phyloP scores from a whole-genome alignment of 192 early-diverging fungal species.

The Backusella psychrophila region DNA sequence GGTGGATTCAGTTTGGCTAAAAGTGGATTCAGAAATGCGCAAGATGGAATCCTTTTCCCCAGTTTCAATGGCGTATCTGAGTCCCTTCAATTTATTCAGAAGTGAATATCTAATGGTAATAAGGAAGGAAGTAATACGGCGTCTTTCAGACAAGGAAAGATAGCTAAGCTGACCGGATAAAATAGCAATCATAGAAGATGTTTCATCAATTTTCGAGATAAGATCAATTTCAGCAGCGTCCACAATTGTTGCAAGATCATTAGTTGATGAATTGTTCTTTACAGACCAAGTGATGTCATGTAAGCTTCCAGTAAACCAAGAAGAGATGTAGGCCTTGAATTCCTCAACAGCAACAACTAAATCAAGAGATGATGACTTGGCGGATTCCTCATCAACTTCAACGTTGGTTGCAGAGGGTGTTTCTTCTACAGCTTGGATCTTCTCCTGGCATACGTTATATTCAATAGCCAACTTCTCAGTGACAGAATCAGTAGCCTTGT shows the following conservation, averaged over 20 bases:
- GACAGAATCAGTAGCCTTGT: conserved; percentile 5
- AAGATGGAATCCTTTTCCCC: background rate
- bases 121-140: background rate
- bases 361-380: background rate
- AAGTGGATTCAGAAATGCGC: background rate
- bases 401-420: background rate
- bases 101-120: background rate
- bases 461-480: background rate
- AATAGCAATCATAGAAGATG: background rate
- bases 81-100: background rate
- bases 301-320: background rate
- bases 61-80: background rate
- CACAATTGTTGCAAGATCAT: background rate
- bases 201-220: conserved; percentile 4
- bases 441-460: background rate
- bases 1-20: background rate
- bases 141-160: background rate
- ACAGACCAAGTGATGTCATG: conserved; percentile 2
- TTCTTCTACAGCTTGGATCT: background rate
- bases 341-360: background rate
- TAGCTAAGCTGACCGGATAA: background rate
- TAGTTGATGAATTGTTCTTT: background rate
- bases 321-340: background rate
- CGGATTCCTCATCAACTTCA: background rate
- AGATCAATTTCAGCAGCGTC: conserved; percentile 10